Base-by-base conservation (phyloP, 768 basidiomycete genomes). In the Hydnum rufescens region DNA sequence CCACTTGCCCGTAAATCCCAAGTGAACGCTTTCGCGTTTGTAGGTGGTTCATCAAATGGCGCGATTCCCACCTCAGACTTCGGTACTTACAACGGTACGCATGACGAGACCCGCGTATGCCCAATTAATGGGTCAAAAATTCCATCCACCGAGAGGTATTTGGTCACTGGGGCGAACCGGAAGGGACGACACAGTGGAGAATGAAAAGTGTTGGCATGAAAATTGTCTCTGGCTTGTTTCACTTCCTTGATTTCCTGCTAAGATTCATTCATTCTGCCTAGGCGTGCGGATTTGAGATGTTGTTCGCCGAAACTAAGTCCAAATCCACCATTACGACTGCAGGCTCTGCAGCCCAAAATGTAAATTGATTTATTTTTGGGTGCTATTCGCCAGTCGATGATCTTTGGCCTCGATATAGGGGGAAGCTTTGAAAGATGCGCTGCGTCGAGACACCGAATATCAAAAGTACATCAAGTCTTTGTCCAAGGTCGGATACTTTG, bases 201-300 rank as follows among this genome's bases (percentile, higher is more conserved):
- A 78, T 85, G 79, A 71, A 75, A 53, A 85, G 89, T 64, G 64
- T 86, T 28, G 93, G 93, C 4, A 83, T 96, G 79, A 97, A 97
- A 69, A 78, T 97, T 51, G 89, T 85, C 55, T 48, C 75, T 64
- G 23, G n/a, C n/a, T n/a, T n/a, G n/a, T n/a, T n/a, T n/a, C n/a
- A n/a, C n/a, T n/a, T n/a, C n/a, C n/a, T n/a, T n/a, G n/a, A n/a
- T n/a, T n/a, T n/a, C n/a, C n/a, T n/a, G n/a, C 25, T 30, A 34
- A 23, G 13, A 47, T 25, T 31, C 13, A 30, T 22, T 25, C 22
- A 44, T 39, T 8, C 8, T 8, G 8, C 34, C 19, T 60, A 92
- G 82, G 80, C 89, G 2, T 87, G 87, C 57, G 95, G 95, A 1
- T 96, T 96, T 56, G 95, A 99, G 68, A 99, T 97, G 73, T 72